Evolutionary conservation across 345 rosid species (phyloP), one percentile per base, ranked within the genome.

Genomic region (Odontarrhena argentea): DNA sequence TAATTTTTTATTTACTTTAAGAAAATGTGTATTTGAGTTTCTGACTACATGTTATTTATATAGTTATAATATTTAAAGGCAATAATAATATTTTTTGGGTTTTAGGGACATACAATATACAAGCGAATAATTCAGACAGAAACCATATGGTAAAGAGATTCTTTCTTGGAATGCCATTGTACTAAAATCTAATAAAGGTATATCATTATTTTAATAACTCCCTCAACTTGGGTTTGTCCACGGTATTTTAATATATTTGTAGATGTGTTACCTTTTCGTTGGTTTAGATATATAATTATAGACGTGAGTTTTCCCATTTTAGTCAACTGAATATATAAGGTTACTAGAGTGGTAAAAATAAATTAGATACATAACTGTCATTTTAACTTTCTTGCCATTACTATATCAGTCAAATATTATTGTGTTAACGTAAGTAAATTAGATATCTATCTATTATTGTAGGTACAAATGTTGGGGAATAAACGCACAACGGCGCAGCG

Each of bases 111-210:
- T 28, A 28, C 32, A 28, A 28, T 4, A 28, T 28, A 28, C 32
- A 28, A 42, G 38, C 55, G 55, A 70, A 70, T 70, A 45, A 45
- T 62, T 70, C 49, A 54, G 74, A 54, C 68, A 61, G 49, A 45
- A 53, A 62, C 68, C 68, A 52, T 62, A 54, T 70, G 74, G 63
- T 62, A 62, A 53, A 60, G 45, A 70, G 74, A 70, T 70, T 70
- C 68, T 70, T 70, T 62, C 55, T 62, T 62, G 74, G 68, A 61
- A 61, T 61, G 36, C 48, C 36, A 44, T 52, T 9, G 54, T 53
- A 53, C 37, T 34, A 42, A 61, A 69, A 43, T 61, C 53, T 50
- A 52, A 69, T 30, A 38, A 59, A 28, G 34, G 30, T 60, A 5
- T 35, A 11, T 36, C 14, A 36, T 1, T 36, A 42, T 47, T 58